Conservation (phyloP, 352 stramenopile species). For the Phytophthora cryptogea region DNA sequence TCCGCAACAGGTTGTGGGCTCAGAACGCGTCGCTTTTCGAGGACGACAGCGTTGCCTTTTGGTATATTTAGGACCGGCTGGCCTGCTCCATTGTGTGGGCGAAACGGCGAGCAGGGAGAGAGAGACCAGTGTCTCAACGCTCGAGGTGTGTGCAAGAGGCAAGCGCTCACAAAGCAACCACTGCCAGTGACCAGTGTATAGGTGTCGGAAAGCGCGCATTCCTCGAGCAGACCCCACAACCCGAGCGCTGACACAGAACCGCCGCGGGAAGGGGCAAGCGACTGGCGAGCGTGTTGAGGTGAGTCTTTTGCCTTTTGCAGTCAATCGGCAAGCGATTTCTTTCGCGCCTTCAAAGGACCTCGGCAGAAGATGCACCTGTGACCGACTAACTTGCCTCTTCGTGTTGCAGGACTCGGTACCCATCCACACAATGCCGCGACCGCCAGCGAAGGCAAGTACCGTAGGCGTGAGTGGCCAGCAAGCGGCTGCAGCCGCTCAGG, state of each 20-base stretch:
- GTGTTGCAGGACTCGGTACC: constrained; percentile 19
- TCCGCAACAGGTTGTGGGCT: constrained; percentile 20
- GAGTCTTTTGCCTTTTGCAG: constrained; percentile 1
- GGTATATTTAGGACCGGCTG: constrained; percentile 37
- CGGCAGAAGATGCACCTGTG: constrained; percentile 14
- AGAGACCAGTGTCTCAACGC: constrained; percentile 25
- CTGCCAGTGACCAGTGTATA: constrained; percentile 38
- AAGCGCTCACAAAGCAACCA: constrained; percentile 18
- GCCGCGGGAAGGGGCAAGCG: no score
- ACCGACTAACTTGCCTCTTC: constrained; percentile 17
- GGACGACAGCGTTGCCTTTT: constrained; percentile 12
- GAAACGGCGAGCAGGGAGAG: constrained; percentile 31
- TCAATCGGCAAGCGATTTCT: constrained; percentile 13
- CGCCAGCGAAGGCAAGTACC: constrained; percentile 22
- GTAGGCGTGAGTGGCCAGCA: constrained; percentile 24
- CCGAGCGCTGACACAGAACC: constrained; percentile 33
- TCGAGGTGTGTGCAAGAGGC: constrained; percentile 3
- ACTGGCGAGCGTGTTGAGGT: constrained; percentile 24
- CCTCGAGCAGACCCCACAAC: constrained; percentile 38
- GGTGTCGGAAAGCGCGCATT: constrained; percentile 50
- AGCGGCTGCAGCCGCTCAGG: constrained; percentile 8
- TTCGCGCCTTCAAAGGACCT: constrained; percentile 10
- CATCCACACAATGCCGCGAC: constrained; percentile 32
- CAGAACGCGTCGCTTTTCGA: constrained; percentile 20
- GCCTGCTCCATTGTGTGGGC: constrained; percentile 12